Conservation (phyloP, 768 basidiomycete genomes). For the Auricularia heimuer region DNA sequence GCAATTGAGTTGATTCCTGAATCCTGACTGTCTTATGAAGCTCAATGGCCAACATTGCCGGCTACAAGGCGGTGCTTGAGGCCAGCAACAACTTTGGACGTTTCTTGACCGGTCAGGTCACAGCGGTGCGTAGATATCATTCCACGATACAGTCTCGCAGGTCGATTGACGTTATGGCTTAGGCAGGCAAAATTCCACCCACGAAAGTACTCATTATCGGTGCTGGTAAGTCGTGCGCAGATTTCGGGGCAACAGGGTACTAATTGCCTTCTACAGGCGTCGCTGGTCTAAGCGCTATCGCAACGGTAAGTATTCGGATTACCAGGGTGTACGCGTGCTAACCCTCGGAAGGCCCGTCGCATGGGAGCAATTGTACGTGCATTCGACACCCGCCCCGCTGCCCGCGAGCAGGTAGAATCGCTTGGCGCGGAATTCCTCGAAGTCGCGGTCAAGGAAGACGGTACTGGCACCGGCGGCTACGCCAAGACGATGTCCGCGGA, state of each 20-base stretch:
- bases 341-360: conserved; percentile 39
- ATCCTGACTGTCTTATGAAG: conserved; percentile 25
- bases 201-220: neutral
- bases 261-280: conserved; percentile 46
- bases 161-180: neutral
- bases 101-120: conserved; percentile 85
- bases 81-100: conserved; percentile 84
- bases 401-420: conserved; percentile 82
- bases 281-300: conserved; percentile 81
- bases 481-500: conserved; percentile 88
- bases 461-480: conserved; percentile 74
- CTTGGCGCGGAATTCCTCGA: conserved; percentile 88
- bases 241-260: no score
- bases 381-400: conserved; percentile 78
- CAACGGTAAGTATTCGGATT: conserved; percentile 41
- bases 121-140: conserved; percentile 41
- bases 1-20: neutral
- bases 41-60: conserved; percentile 92
- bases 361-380: conserved; percentile 83
- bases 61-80: conserved; percentile 86
- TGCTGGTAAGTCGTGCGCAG: neutral
- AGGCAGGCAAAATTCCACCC: conserved; percentile 6
- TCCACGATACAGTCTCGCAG: neutral
- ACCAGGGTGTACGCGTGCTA: no score
- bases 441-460: conserved; percentile 70